Conservation (phyloP, 73 alveolate genomes). For the Tetrahymena borealis region DNA sequence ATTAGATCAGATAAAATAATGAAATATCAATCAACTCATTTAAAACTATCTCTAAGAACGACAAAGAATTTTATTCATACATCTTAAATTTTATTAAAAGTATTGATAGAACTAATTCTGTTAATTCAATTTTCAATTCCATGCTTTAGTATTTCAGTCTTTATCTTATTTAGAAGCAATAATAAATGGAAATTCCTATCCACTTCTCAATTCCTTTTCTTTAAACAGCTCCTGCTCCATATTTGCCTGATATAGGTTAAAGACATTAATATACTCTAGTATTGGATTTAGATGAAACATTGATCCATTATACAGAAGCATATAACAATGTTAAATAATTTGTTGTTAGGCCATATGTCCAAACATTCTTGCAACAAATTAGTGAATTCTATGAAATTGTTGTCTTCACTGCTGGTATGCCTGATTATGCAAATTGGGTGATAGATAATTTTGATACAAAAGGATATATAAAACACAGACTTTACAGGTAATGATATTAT, state of each 20-base stretch:
- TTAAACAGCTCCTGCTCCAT: conserved; percentile 31
- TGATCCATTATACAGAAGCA: conserved; percentile 77
- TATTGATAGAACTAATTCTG: not conserved
- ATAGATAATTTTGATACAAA: conserved; percentile 74
- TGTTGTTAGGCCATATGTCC: conserved; percentile 82
- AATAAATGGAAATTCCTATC: not conserved
- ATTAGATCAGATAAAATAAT: not conserved
- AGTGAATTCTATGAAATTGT: conserved; percentile 87
- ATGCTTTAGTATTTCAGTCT: not conserved
- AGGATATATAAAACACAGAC: conserved; percentile 61
- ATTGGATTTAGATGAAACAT: conserved; percentile 94
- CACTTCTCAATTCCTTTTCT: conserved; percentile 14
- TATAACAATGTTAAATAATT: conserved; percentile 28
- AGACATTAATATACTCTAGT: conserved; percentile 67
- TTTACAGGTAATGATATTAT: conserved; percentile 70
- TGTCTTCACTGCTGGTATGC: conserved; percentile 96
- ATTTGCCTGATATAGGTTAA: conserved; percentile 13
- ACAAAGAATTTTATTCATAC: not conserved
- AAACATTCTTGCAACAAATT: conserved; percentile 85
- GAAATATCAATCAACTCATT: not conserved
- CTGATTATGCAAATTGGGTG: conserved; percentile 93
- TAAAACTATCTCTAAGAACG: not conserved
- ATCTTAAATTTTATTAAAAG: not conserved
- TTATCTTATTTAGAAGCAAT: not conserved
- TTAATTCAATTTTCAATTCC: not conserved